Percentiles rank a stretch among this genome's conserved stretches.
Conservation (phyloP, 2,329 filamentous ascomycete genomes). For the Zasmidium angulare region DNA sequence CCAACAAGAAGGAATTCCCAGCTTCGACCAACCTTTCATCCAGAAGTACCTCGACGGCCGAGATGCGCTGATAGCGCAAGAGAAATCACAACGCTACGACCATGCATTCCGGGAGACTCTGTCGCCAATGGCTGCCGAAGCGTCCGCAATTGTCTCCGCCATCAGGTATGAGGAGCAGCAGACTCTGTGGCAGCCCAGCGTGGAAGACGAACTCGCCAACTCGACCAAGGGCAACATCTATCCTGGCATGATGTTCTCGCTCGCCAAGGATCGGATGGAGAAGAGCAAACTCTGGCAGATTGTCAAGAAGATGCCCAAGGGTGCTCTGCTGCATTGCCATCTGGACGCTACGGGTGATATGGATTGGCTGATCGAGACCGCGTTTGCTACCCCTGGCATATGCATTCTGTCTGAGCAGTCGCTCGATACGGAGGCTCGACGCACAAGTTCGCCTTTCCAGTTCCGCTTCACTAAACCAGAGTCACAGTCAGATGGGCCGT, state of each 20-base stretch:
- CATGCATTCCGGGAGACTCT: constrained; percentile 70
- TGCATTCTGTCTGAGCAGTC: constrained; percentile 63
- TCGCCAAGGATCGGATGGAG: constrained; percentile 85
- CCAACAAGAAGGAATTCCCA: constrained; percentile 42
- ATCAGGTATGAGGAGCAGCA: constrained; percentile 76
- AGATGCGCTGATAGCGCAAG: constrained; percentile 72
- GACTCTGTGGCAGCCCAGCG: constrained; percentile 72
- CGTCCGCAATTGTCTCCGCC: constrained; percentile 74
- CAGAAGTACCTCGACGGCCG: constrained; percentile 78
- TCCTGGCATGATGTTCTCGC: constrained; percentile 90
- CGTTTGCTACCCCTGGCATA: constrained; percentile 71
- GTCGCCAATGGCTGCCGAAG: constrained; percentile 74
- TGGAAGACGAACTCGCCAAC: constrained; percentile 68
- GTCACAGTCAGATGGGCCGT: constrained; percentile 39
- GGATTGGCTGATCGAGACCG: constrained; percentile 72
- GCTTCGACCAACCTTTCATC: constrained; percentile 69
- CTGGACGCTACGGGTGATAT: constrained; percentile 89
- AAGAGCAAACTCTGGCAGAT: constrained; percentile 82
- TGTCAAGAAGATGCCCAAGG: constrained; percentile 84
- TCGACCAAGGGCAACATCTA: constrained; percentile 65
- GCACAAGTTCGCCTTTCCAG: constrained; percentile 48
- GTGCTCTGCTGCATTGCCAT: constrained; percentile 80
- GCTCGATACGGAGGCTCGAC: constrained; percentile 55
- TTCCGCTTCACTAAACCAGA: constrained; percentile 56
- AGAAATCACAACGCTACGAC: constrained; percentile 78